These are phyloP conservation scores for Trichosporon sp. DNA, from an alignment of 1,284 basidiomycete species.

Conservation along the genomic window DNA sequence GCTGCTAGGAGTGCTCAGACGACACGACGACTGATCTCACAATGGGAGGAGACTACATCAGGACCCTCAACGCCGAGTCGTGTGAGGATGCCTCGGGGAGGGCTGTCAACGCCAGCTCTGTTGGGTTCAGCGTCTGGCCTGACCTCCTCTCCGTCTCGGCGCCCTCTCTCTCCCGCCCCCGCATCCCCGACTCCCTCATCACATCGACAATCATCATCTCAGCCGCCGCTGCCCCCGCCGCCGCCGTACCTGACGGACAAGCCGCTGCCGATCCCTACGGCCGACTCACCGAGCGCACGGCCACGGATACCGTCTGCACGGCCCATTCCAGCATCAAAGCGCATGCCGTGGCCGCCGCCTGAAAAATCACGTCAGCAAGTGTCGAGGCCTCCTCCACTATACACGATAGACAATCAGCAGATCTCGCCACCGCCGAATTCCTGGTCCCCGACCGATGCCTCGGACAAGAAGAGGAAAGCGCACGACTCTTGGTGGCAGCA, in stretches of 20 bases:
- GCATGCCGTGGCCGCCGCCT: conserved; percentile 14
- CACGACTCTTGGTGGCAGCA: background rate
- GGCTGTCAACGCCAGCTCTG: background rate
- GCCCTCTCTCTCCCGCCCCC: background rate
- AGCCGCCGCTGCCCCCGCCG: conserved; percentile 28
- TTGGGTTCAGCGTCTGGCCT: background rate
- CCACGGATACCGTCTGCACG: conserved; percentile 13
- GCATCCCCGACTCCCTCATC: background rate
- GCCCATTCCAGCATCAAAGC: conserved; percentile 19
- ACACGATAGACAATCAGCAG: conserved; percentile 7
- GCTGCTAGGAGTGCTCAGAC: conserved; percentile 22
- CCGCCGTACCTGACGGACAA: conserved; percentile 34
- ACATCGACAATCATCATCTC: background rate
- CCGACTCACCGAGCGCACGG: background rate
- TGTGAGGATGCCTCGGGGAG: background rate
- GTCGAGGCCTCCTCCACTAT: conserved; percentile 23
- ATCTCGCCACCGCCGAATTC: conserved; percentile 26
- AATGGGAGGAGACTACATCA: conserved; percentile 34
- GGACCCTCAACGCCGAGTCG: conserved; percentile 1
- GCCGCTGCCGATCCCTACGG: conserved; percentile 35
- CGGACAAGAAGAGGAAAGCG: conserved; percentile 22
- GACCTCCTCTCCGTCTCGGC: background rate
- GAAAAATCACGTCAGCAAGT: background rate
- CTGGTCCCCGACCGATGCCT: conserved; percentile 23
- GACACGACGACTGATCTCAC: conserved; percentile 36